Base-by-base conservation (phyloP, 2,329 filamentous ascomycete species). In the Paecilomyces variotii region DNA sequence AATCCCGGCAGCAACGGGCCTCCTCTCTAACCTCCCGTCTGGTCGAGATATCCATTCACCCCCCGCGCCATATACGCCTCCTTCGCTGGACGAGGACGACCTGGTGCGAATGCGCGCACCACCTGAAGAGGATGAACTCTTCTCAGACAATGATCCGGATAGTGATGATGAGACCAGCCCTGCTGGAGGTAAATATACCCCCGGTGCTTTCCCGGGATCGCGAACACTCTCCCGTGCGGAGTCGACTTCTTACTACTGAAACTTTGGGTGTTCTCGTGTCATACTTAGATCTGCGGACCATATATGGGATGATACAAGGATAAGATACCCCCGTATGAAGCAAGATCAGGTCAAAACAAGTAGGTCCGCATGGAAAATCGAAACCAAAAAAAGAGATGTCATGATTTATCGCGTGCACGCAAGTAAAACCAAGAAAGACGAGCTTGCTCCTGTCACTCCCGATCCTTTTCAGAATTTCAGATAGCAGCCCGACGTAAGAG, bases 21-120 rank as follows among this genome's bases (percentile, higher is more conserved):
- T 97, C 9, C 75, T 96, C 3, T 83, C 89, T 5, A 87, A 85
- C 61, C 88, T 97, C 78, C 93, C 94, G 0, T 93, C 89, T 1
- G 93, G 93, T 1, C 84, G 93, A 62, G 92, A 97, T 67, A 91
- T 96, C 56, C 88, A 95, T 59, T 63, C 71, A 63, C 82, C 79
- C 0, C 78, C 90, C 35, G 87, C 87, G 67, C 79, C 84, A 0
- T 97, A 86, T 65, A 78, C 82, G 5, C 82, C 85, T 0, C 88
- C 88, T 0, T 71, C 75, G 1, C 75, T 97, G 10, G 88, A 88
- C 51, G 78, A 81, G 10, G 82, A 86, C 28, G 77, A 83, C 0
- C 76, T 97, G 10, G 67, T 77, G 9, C 75, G 76, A 11, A 83
- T 87, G 81, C 77, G 84, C 58, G 83, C 80, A 19, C 81, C 82